Conservation (phyloP, 2,329 filamentous ascomycete species). For the Amphichorda felina region DNA sequence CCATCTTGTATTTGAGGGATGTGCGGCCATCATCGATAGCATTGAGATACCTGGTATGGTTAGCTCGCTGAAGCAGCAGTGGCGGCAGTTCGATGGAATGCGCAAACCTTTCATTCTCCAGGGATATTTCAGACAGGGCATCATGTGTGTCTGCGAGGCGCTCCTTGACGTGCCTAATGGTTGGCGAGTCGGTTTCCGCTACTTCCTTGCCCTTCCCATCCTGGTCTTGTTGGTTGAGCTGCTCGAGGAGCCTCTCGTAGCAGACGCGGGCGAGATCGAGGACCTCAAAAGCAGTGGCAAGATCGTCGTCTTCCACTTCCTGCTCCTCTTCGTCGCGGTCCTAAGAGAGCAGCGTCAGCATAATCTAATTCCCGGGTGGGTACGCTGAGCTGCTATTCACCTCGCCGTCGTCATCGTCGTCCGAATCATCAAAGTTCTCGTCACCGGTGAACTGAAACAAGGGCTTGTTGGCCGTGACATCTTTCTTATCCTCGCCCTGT, state of each 20-base stretch:
- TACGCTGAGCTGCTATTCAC: conserved; percentile 22
- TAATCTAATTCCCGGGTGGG: background rate
- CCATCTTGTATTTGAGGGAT: conserved; percentile 66
- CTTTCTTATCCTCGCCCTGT: conserved; percentile 2
- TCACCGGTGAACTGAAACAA: conserved; percentile 90
- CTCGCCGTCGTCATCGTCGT: conserved; percentile 65
- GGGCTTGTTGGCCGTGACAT: conserved; percentile 46
- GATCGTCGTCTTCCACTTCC: conserved; percentile 58
- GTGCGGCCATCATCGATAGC: conserved; percentile 77
- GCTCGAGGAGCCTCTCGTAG: conserved; percentile 42
- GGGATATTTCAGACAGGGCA: conserved; percentile 87
- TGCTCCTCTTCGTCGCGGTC: conserved; percentile 28
- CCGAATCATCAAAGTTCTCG: conserved; percentile 81
- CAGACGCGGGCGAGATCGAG: conserved; percentile 67
- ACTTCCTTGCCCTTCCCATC: conserved; percentile 30
- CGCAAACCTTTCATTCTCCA: conserved; percentile 75
- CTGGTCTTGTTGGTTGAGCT: conserved; percentile 18
- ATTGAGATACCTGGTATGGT: conserved; percentile 52
- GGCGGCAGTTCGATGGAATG: too few species aligned
- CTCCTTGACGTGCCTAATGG: conserved; percentile 58
- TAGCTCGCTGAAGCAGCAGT: too few species aligned
- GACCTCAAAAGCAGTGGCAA: conserved; percentile 72
- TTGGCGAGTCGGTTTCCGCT: conserved; percentile 23
- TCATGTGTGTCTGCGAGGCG: conserved; percentile 88
- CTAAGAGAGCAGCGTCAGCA: conserved; percentile 1